A percentile compares a stretch with the other conserved stretches of the same genome.
phyloP scores from a whole-genome alignment of 192 early-diverging fungal species.

The Coemansia sp. region DNA sequence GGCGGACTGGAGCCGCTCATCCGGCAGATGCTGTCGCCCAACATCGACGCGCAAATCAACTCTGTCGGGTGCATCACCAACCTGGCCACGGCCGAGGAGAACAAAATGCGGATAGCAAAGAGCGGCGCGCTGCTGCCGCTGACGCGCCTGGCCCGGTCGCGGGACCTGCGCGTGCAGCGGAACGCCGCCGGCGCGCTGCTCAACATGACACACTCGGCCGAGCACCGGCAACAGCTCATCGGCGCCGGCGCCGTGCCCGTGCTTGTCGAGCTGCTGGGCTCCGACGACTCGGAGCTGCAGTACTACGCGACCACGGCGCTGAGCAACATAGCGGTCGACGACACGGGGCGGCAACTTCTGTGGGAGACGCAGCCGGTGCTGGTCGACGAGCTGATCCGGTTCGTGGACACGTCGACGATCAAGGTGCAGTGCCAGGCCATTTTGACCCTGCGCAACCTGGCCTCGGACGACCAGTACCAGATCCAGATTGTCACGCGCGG shows the following conservation, averaged over 20 bases:
- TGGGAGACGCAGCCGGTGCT: conserved; percentile 71
- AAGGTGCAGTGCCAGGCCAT: conserved; percentile 89
- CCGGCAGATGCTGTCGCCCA: conserved; percentile 79
- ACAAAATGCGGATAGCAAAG: conserved; percentile 86
- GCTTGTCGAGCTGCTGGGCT: conserved; percentile 70
- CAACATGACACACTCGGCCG: conserved; percentile 89
- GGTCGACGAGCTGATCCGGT: conserved; percentile 70
- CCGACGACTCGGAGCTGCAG: conserved; percentile 80
- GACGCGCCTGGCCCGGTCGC: conserved; percentile 71
- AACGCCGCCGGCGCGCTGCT: conserved; percentile 89
- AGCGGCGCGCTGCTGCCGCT: conserved; percentile 75
- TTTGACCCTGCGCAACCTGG: conserved; percentile 82
- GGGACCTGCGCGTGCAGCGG: conserved; percentile 81
- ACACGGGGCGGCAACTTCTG: conserved; percentile 61
- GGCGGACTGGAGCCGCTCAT: conserved; percentile 83
- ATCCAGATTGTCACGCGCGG: conserved; percentile 73
- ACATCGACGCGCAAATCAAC: conserved; percentile 91
- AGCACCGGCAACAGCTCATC: conserved; percentile 81
- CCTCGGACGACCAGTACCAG: conserved; percentile 80
- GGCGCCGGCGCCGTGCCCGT: conserved; percentile 81
- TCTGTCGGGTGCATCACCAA: conserved; percentile 94
- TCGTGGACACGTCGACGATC: conserved; percentile 73
- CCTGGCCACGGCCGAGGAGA: conserved; percentile 83
- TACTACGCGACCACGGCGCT: conserved; percentile 90
- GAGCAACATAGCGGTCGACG: conserved; percentile 87